phyloP scores from a whole-genome alignment of 257 asterid genomes.

The Mitragyna speciosa region DNA sequence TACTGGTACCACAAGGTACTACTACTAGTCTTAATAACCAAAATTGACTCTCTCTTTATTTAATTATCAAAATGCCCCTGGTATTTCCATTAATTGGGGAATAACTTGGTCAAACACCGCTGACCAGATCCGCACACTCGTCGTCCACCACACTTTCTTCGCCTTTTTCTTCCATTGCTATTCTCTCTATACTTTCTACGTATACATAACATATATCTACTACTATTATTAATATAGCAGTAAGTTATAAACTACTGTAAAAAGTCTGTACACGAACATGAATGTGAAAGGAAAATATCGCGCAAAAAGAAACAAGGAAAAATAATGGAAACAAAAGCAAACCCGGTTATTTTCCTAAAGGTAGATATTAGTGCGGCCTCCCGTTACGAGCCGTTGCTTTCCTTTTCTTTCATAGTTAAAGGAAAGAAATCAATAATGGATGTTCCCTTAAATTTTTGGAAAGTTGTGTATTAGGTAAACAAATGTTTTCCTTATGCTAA shows the following conservation, averaged over 20 bases:
- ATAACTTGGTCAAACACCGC: conserved; percentile 50
- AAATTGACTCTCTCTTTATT: background rate
- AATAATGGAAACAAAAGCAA: too few relatives aligned
- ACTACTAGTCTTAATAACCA: background rate
- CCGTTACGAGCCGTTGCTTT: too few relatives aligned
- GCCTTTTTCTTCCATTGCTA: background rate
- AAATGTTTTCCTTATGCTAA: too few relatives aligned
- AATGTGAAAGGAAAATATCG: too few relatives aligned
- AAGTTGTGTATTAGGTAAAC: too few relatives aligned
- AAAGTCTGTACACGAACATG: background rate
- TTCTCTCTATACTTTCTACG: background rate
- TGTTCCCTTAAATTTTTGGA: too few relatives aligned
- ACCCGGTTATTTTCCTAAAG: background rate
- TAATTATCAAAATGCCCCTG: conserved; percentile 37
- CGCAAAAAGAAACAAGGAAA: background rate
- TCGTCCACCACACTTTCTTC: conserved; percentile 22
- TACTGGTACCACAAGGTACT: background rate
- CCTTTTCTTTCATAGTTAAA: too few relatives aligned
- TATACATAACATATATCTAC: too few relatives aligned
- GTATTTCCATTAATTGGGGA: conserved; percentile 14
- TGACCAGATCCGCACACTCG: conserved; percentile 67
- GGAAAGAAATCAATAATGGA: too few relatives aligned
- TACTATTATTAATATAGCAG: background rate
- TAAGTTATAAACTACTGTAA: background rate
- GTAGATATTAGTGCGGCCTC: background rate